Evolutionary conservation across 441 rosid genomes (phyloP).

Genomic region (Brassica balearica): DNA sequence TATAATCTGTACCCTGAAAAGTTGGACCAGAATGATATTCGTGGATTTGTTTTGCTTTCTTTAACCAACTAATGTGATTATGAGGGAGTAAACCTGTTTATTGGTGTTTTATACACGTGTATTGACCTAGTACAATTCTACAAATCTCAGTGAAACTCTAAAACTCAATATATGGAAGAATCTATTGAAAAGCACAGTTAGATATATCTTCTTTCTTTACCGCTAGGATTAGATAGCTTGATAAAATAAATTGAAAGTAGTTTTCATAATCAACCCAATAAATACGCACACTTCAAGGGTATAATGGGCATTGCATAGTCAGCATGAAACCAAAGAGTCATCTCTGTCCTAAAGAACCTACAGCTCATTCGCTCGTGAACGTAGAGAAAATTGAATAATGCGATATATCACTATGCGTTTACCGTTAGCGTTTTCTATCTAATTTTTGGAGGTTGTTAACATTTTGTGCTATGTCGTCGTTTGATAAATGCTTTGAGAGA

Average conservation of each 20-base stretch:
- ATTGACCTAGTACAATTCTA: neutral
- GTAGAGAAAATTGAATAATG: conserved; percentile 27
- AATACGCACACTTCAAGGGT: conserved; percentile 13
- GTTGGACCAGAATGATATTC: conserved; percentile 29
- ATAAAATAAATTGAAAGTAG: neutral
- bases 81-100: neutral
- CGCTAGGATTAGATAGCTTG: neutral
- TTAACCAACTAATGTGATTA: neutral
- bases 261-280: neutral
- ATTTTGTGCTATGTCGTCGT: neutral
- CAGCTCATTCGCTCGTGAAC: conserved; percentile 38
- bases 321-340: conserved; percentile 37
- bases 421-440: conserved; percentile 20
- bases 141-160: neutral
- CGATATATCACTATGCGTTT: conserved; percentile 4
- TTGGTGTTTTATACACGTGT: neutral
- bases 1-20: conserved; percentile 9
- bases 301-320: neutral
- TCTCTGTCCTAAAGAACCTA: conserved; percentile 30
- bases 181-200: neutral
- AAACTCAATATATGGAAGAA: neutral
- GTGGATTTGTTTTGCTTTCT: neutral
- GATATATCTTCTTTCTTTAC: neutral
- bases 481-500: conserved; percentile 11
- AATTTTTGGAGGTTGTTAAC: conserved; percentile 26